phyloP scores from a whole-genome alignment of 345 rosid species.

The Camelina hispida region DNA sequence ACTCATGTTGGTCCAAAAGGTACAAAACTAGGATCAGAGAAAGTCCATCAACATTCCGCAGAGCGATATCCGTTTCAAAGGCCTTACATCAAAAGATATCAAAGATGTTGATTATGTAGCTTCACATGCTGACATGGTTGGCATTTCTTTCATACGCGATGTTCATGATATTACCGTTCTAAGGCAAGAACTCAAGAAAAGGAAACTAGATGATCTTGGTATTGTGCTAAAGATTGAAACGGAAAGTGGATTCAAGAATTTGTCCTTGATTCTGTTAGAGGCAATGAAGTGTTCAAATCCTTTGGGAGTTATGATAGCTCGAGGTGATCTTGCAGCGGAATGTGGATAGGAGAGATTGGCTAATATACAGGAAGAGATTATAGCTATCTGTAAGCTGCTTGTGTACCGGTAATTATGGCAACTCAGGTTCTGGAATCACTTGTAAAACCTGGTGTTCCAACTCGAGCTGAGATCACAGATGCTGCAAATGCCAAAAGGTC shows the following conservation, averaged over 20 bases:
- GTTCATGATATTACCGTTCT: conserved; percentile 57
- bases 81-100: conserved; percentile 73
- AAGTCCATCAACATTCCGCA: conserved; percentile 73
- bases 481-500: conserved; percentile 65
- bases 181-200: conserved; percentile 58
- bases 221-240: conserved; percentile 72
- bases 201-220: conserved; percentile 56
- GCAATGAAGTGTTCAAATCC: conserved; percentile 72
- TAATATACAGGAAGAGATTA: conserved; percentile 66
- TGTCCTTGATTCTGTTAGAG: conserved; percentile 59
- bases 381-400: conserved; percentile 57
- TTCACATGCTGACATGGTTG: conserved; percentile 73
- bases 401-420: conserved; percentile 68
- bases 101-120: conserved; percentile 68
- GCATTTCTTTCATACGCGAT: conserved; percentile 66
- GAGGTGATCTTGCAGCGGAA: conserved; percentile 84
- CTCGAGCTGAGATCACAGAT: conserved; percentile 78
- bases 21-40: conserved; percentile 70
- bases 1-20: conserved; percentile 66
- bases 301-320: conserved; percentile 72
- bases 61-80: conserved; percentile 62
- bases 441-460: conserved; percentile 68
- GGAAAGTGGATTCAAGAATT: conserved; percentile 55
- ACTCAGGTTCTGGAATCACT: conserved; percentile 79
- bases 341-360: conserved; percentile 82